Percentiles rank a stretch among this genome's conserved stretches.
Conservation (phyloP, 2,329 filamentous ascomycete genomes). For the Madurella fahalii region DNA sequence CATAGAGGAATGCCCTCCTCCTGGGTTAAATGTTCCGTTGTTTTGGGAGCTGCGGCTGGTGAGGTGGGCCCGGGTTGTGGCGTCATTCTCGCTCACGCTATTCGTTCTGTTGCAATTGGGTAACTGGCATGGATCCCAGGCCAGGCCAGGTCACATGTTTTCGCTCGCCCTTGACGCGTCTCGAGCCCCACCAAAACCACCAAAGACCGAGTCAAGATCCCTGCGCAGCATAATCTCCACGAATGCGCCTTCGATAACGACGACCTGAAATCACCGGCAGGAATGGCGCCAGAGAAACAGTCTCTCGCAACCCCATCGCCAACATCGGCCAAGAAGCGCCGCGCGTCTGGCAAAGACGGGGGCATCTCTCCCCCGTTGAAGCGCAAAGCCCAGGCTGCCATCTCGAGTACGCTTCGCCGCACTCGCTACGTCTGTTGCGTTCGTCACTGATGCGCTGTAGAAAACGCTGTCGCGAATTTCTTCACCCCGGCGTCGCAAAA, state of each 20-base stretch:
- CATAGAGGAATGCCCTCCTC: too few species aligned
- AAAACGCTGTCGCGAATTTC: slow-evolving; percentile 71
- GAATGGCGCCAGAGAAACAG: slow-evolving; percentile 7
- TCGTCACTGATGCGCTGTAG: slow-evolving; percentile 35
- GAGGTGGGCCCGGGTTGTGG: too few species aligned
- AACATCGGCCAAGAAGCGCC: slow-evolving; percentile 20
- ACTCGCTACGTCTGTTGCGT: background rate
- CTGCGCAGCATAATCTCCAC: too few species aligned
- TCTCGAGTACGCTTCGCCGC: slow-evolving; percentile 41
- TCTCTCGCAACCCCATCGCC: background rate
- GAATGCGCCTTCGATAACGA: background rate
- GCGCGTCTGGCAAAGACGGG: slow-evolving; percentile 30
- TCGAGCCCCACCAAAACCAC: background rate
- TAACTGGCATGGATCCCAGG: too few species aligned
- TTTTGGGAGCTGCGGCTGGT: too few species aligned
- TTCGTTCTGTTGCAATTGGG: too few species aligned
- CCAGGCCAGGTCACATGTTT: slow-evolving; percentile 11
- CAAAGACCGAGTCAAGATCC: too few species aligned
- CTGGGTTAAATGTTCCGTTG: too few species aligned
- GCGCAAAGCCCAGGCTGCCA: slow-evolving; percentile 48
- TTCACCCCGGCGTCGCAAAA: slow-evolving; percentile 87
- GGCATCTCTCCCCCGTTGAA: slow-evolving; percentile 51
- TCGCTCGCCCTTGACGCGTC: slow-evolving; percentile 10
- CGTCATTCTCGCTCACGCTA: too few species aligned
- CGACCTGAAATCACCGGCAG: background rate